Base-by-base conservation (phyloP, 352 stramenopile genomes). In the Globisporangium paroecandrum region DNA sequence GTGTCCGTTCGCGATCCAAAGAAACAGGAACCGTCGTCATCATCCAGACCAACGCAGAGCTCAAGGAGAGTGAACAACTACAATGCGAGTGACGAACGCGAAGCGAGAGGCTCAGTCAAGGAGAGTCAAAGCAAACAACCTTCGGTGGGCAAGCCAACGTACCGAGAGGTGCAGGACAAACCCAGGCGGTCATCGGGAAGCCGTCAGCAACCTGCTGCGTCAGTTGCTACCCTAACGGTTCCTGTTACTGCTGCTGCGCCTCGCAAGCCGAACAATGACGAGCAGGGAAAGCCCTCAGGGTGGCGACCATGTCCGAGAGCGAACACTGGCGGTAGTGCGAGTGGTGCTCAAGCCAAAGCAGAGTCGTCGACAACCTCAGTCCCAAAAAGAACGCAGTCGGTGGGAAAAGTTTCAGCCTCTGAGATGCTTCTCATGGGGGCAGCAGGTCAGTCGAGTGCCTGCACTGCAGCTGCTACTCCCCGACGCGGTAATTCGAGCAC, bases 351-450 rank as follows among this genome's bases (percentile, higher is more conserved):
- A 12, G 4, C 34, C 24, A 55, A 43, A 62, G 27, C 49, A 25
- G 51, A 65, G 4, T 8, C 41, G 15, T 22, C 41, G 15, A 5
- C 6, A 1, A 25, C 32, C 10, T 65, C 46, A 0, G 49, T 60
- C n/a, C 49, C 58, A 10, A 66, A 63, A 24, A 36, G 64, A 32
- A 73, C 63, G 47, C 8, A 49, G 12, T 61, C 47, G 0, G 25
- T 43, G 18, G 24, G 43, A 9, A 65, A 62, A 25, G 4, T 15
- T 7, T 62, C 49, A 3, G 41, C 46, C 12, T 66, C 65, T 20
- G 65, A 58, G 18, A 49, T 65, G 65, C 18, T 72, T 20, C 51
- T 74, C 15, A 69, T 71, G 65, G 65, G 54, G 0, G 32, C 53
- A 20, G n/a, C 46, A 10, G 25, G 18, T 1, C 24, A 34, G 0